phyloP scores from a whole-genome alignment of 306 rosid species.

The Castanospermum australe region DNA sequence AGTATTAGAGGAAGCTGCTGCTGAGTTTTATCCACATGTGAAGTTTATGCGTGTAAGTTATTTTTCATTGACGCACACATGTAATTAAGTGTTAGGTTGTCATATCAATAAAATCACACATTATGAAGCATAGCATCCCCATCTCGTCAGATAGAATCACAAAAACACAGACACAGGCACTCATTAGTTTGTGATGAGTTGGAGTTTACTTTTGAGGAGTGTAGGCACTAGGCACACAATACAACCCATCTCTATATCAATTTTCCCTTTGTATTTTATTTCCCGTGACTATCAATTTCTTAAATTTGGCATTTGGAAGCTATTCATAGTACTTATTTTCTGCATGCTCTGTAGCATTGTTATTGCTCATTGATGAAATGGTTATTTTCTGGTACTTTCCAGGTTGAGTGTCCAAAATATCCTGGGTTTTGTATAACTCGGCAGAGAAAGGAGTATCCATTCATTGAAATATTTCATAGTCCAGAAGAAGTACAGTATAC shows the following conservation, averaged over 20 bases:
- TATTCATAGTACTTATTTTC: background rate
- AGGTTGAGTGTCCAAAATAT: slow-evolving; percentile 98
- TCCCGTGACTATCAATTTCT: background rate
- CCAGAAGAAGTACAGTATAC: slow-evolving; percentile 66
- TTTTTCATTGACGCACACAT: background rate
- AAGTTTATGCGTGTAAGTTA: slow-evolving; percentile 87
- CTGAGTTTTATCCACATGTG: slow-evolving; percentile 77
- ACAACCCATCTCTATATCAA: background rate
- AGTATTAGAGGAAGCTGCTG: slow-evolving; percentile 83
- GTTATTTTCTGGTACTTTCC: slow-evolving; percentile 37
- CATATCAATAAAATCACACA: background rate
- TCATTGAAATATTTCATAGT: slow-evolving; percentile 74
- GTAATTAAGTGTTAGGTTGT: background rate
- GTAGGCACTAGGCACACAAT: background rate
- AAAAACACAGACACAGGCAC: background rate
- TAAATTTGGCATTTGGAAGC: background rate
- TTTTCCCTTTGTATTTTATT: background rate
- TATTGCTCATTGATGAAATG: background rate
- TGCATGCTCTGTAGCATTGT: background rate
- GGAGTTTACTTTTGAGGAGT: slow-evolving; percentile 10
- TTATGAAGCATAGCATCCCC: background rate
- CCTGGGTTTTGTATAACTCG: slow-evolving; percentile 93
- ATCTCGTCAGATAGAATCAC: background rate
- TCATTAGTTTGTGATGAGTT: background rate
- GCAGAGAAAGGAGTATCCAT: slow-evolving; percentile 89